Base-by-base conservation (phyloP, 2,329 filamentous ascomycete species). In the Zopfia rhizophila region DNA sequence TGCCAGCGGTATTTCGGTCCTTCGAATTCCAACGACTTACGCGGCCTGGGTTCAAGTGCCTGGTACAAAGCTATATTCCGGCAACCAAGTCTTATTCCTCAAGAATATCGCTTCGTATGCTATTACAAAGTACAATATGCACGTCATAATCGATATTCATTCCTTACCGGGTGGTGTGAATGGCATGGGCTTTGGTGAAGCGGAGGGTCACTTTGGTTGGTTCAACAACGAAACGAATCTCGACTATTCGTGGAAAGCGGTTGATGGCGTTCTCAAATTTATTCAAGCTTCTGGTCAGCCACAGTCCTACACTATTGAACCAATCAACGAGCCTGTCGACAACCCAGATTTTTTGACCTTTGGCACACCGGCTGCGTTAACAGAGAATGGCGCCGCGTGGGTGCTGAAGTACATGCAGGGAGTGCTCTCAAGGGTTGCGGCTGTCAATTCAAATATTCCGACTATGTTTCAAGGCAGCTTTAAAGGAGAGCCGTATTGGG, bases 311-410 rank as follows among this genome's bases (percentile, higher is more conserved):
- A 71, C 68, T 12, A 48, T 75, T 28, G 61, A 58, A 3, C 68
- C 70, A 4, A 65, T 75, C 53, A 75, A 75, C 53, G 70, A 75
- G 38, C 55, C 69, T 0, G 60, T 52, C 21, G 72, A 74, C 55
- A 70, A 49, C 23, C 32, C 23, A 5, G 48, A 69, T 45, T 51
- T 72, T 23, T 45, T 55, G 6, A 59, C 45, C n/a, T 72, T 73
- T 33, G 69, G 59, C 17, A 64, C 62, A 2, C 51, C 65, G 3
- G 61, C 60, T 10, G 65, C 61, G 6, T 56, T 73, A 3, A 58
- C 66, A 1, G 53, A 58, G 7, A 53, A 50, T 13, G 68, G 61
- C 19, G 56, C 60, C 7, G 56, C 51, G 22, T 73, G 66, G 65
- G 56, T 70, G 5, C 52, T 59, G 22, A 66, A 56, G 7, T 73